These are phyloP conservation scores for Acmispon strigosus DNA, from an alignment of 306 rosid species.

Conservation along the genomic window DNA sequence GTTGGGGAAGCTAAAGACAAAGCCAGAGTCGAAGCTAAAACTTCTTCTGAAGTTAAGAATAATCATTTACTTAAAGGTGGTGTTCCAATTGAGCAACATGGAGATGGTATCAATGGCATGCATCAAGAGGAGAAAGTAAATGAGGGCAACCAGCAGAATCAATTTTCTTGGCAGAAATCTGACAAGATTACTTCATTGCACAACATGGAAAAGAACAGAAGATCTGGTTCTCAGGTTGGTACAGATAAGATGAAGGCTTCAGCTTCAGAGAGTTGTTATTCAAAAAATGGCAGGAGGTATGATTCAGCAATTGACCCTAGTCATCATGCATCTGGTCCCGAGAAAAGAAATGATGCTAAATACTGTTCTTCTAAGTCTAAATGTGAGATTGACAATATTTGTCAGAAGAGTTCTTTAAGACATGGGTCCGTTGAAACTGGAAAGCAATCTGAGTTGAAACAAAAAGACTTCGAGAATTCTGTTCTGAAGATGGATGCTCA, in stretches of 20 bases:
- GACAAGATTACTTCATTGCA: slow-evolving; percentile 27
- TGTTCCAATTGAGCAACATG: slow-evolving; percentile 25
- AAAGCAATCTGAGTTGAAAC: slow-evolving; percentile 29
- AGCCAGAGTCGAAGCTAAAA: slow-evolving; percentile 25
- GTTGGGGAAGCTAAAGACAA: slow-evolving; percentile 33
- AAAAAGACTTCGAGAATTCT: slow-evolving; percentile 33
- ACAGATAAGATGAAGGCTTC: slow-evolving; percentile 32
- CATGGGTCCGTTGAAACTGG: slow-evolving; percentile 35
- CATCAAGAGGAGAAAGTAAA: slow-evolving; percentile 25
- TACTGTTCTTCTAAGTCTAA: slow-evolving; percentile 24
- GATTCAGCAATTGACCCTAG: slow-evolving; percentile 32
- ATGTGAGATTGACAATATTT: slow-evolving; percentile 21
- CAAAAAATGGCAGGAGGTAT: slow-evolving; percentile 31
- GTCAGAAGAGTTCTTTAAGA: slow-evolving; percentile 22
- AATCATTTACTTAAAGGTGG: slow-evolving; percentile 23
- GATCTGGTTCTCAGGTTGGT: slow-evolving; percentile 30
- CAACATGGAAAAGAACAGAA: slow-evolving; percentile 33
- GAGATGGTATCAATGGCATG: slow-evolving; percentile 21
- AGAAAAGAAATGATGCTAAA: slow-evolving; percentile 26
- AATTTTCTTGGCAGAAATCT: slow-evolving; percentile 28
- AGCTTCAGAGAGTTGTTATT: slow-evolving; percentile 35
- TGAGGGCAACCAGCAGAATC: slow-evolving; percentile 28
- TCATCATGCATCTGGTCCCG: slow-evolving; percentile 25
- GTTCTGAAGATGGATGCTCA: slow-evolving; percentile 30
- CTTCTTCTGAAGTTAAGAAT: slow-evolving; percentile 30